Evolutionary conservation across 1,284 basidiomycete genomes (phyloP), one percentile per base, ranked within the genome.

Genomic region (Heliocybe sulcata): DNA sequence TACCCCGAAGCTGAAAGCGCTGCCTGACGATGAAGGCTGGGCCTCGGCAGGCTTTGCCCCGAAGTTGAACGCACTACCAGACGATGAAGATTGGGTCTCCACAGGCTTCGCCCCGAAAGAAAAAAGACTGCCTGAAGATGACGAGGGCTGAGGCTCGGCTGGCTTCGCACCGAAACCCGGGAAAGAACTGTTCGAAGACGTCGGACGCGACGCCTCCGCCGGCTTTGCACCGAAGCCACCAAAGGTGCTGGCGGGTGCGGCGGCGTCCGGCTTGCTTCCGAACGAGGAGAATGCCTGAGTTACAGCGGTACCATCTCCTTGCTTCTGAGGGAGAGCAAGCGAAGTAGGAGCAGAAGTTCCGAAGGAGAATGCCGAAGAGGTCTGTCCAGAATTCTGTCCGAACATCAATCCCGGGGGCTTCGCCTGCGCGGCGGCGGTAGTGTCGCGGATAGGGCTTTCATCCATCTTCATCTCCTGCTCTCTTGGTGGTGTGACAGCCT

Each of bases 381-480:
- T 42, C 51, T 4, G 42, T 29, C 55, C 54, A 3, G 29, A 61
- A 53, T 50, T 42, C 51, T 4, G 42, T 29, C 55, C 54, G 59
- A 31, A 52, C 27, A 35, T 42, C 27, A 27, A 50, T 45, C 57
- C 56, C 12, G 38, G 4, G 4, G 8, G 6, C 19, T 42, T 16
- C 8, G n/a, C 27, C 11, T 49, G 47, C 6, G 10, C 42, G 4
- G 19, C 16, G 26, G 54, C 52, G 25, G 54, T 53, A n/a, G 42
- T 35, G 6, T 82, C 83, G 56, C 85, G 73, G 2, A 75, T 79
- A 1, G 84, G 84, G 58, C 84, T 87, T 66, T 87, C 84, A 49
- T 87, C 84, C 84, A 87, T 87, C 50, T 69, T 77, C 61, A 83
- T 77, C 58, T 83, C 84, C 54, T 79, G 74, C 49, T 78, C 79